Conservation (phyloP, 805 yeast species). For the Metschnikowia dekortorum region DNA sequence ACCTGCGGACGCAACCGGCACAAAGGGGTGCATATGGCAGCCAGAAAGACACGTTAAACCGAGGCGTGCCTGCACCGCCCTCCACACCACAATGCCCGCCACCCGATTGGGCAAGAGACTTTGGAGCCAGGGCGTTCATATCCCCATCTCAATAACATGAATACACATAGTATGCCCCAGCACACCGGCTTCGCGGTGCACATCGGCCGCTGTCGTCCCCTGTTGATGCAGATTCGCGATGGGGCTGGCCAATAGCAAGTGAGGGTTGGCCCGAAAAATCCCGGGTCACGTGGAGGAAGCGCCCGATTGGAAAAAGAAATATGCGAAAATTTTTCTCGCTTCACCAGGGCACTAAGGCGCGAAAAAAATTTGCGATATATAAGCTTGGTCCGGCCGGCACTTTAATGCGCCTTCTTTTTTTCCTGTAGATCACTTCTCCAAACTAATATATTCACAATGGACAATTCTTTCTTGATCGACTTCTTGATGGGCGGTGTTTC, state of each 20-base stretch:
- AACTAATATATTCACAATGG: constrained; percentile 16
- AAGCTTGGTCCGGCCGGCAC: constrained; percentile 8
- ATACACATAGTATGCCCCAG: neutral
- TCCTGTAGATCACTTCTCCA: constrained; percentile 11
- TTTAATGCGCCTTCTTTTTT: constrained; percentile 9
- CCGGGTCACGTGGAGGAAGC: constrained; percentile 20
- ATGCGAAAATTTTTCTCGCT: constrained; percentile 13
- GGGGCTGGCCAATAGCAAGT: constrained; percentile 6
- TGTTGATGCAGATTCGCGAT: constrained; percentile 3
- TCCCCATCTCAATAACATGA: neutral
- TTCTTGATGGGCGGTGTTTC: constrained; percentile 98
- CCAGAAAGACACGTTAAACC: neutral
- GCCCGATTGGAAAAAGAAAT: constrained; percentile 10
- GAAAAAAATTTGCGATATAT: constrained; percentile 15
- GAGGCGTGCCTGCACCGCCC: neutral
- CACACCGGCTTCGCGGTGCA: neutral
- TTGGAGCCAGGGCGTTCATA: neutral
- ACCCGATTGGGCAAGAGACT: neutral
- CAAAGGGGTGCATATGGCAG: neutral
- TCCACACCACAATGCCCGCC: neutral
- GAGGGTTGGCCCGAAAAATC: constrained; percentile 14
- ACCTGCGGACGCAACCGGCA: neutral
- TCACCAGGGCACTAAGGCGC: constrained; percentile 10
- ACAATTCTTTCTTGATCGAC: constrained; percentile 33
- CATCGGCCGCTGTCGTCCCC: neutral